Percentiles rank a stretch among this genome's conserved stretches.
phyloP scores from a whole-genome alignment of 148 eudicot species.

The Chenopodium album region DNA sequence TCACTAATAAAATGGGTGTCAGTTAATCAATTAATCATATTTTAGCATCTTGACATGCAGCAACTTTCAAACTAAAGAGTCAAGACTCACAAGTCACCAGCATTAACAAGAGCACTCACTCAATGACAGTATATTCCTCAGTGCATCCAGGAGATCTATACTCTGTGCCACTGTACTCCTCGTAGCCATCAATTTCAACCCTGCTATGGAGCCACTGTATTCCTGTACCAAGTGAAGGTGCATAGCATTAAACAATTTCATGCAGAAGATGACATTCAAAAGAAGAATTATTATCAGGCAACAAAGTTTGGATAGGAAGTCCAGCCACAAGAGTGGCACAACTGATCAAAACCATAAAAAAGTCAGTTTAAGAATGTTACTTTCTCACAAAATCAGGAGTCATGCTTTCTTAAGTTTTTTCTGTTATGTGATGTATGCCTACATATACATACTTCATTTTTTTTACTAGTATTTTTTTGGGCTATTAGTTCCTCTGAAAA shows the following conservation, averaged over 20 bases:
- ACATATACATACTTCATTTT: not conserved
- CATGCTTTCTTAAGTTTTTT: not conserved
- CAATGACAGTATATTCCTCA: slow-evolving; percentile 78
- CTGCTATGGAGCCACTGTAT: slow-evolving; percentile 98
- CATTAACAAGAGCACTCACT: slow-evolving; percentile 49
- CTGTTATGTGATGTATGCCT: not conserved
- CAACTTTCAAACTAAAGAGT: not conserved
- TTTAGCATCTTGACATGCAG: slow-evolving; percentile 2
- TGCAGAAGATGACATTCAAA: not conserved
- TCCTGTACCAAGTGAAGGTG: slow-evolving; percentile 44
- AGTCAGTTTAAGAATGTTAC: not conserved
- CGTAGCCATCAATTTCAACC: slow-evolving; percentile 87
- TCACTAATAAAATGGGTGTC: not conserved
- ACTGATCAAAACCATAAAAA: not conserved
- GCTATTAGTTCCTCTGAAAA: not conserved
- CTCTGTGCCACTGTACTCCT: slow-evolving; percentile 84
- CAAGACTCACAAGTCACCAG: not conserved
- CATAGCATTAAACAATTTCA: not conserved
- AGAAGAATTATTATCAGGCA: not conserved
- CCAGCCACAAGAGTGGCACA: not conserved
- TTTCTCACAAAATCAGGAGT: not conserved
- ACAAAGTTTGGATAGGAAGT: not conserved
- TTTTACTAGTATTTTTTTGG: not conserved
- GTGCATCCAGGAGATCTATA: slow-evolving; percentile 94
- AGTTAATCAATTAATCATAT: not conserved